Evolutionary conservation across 805 yeast species (phyloP).

Genomic region (Suhomyces tanzawaensis): DNA sequence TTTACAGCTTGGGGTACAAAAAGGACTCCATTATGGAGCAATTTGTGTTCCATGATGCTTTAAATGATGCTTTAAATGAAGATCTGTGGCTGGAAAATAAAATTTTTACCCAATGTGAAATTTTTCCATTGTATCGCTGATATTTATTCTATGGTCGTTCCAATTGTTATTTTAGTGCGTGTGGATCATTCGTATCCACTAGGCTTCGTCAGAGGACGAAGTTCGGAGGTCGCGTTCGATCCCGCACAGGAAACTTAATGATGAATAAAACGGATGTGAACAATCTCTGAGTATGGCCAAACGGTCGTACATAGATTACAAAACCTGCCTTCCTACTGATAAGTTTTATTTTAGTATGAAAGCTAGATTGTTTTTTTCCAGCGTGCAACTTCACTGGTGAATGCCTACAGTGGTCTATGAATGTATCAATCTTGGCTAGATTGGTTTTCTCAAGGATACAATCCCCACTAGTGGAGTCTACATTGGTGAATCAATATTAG

Average conservation of each 20-base stretch:
- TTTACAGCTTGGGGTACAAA: no score
- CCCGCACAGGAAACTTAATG: constrained; percentile 23
- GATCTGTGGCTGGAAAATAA: no score
- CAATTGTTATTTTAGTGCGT: constrained; percentile 2
- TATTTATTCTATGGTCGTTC: background rate
- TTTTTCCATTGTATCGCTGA: no score
- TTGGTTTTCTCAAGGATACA: background rate
- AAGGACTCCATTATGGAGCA: no score
- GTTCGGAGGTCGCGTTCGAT: constrained; percentile 18
- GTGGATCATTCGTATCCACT: constrained; percentile 5
- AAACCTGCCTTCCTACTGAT: constrained; percentile 53
- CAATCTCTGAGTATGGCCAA: constrained; percentile 46
- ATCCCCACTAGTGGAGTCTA: background rate
- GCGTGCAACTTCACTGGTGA: no score
- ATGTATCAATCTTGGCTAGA: no score
- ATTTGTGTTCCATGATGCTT: no score
- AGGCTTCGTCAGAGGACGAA: background rate
- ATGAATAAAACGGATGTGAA: constrained; percentile 50
- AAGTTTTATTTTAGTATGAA: constrained; percentile 8
- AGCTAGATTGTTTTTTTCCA: background rate
- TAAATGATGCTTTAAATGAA: no score
- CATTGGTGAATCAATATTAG: background rate
- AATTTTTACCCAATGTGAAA: no score
- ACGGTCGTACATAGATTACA: constrained; percentile 44
- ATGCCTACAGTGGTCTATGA: background rate